phyloP scores from a whole-genome alignment of 1,139 yeast genomes.

The Pichia sp. region DNA sequence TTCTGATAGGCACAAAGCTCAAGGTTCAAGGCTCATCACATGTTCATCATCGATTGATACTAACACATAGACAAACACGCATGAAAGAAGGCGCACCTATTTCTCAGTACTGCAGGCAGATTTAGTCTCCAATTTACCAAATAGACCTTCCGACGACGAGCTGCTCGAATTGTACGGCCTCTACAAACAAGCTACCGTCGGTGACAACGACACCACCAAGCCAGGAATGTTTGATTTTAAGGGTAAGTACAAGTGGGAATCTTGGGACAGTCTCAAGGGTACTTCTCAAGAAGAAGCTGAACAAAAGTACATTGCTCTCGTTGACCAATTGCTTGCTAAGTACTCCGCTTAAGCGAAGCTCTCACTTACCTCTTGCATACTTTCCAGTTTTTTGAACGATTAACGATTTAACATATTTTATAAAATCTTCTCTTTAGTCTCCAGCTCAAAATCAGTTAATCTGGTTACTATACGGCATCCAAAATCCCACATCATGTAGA shows the following conservation, averaged over 20 bases:
- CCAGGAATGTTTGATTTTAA: constrained; percentile 88
- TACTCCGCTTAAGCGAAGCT: constrained; percentile 27
- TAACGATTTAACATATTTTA: neutral
- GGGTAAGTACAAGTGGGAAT: constrained; percentile 96
- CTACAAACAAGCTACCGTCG: constrained; percentile 94
- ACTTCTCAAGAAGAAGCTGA: constrained; percentile 88
- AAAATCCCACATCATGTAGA: constrained; percentile 44
- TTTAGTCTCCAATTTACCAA: constrained; percentile 66
- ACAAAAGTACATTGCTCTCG: constrained; percentile 69
- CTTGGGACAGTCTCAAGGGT: constrained; percentile 90
- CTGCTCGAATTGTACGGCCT: constrained; percentile 78
- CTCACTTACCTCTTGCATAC: too few species aligned
- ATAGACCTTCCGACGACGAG: constrained; percentile 83
- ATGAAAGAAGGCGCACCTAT: neutral
- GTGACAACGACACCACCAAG: constrained; percentile 81
- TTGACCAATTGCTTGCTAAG: constrained; percentile 56
- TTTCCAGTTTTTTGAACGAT: neutral
- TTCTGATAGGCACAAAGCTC: too few species aligned
- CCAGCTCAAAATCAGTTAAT: neutral
- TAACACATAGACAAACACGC: neutral
- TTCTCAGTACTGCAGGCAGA: constrained; percentile 47
- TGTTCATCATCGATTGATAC: neutral
- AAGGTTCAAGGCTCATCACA: too few species aligned
- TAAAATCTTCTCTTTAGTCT: constrained; percentile 3
- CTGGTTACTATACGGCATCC: constrained; percentile 13